A percentile compares a stretch with the other conserved stretches of the same genome.
Conservation (phyloP, 805 yeast genomes). For the Candida gorgasii region DNA sequence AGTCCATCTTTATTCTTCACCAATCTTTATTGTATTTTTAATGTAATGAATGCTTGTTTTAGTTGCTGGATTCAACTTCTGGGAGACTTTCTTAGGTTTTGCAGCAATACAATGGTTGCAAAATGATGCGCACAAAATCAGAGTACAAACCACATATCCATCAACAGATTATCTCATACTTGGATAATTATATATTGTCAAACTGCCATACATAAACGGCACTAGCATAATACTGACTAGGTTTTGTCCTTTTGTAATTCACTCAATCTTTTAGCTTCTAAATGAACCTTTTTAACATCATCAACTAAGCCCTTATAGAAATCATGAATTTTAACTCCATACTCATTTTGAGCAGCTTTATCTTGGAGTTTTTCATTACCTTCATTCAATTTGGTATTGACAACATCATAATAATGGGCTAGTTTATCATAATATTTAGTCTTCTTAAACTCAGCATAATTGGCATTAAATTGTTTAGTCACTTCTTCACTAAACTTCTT, state of each 20-base stretch:
- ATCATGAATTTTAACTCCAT: conserved; percentile 60
- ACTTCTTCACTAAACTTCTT: conserved; percentile 7
- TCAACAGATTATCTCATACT: no score
- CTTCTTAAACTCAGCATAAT: conserved; percentile 9
- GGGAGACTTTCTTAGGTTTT: not conserved
- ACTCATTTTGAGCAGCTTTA: conserved; percentile 42
- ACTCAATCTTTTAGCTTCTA: conserved; percentile 72
- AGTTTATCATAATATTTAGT: conserved; percentile 30
- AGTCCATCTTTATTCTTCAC: no score
- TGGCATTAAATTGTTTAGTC: conserved; percentile 1
- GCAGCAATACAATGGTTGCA: not conserved
- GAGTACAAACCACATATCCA: no score
- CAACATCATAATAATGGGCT: conserved; percentile 48
- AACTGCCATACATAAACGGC: no score
- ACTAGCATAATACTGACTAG: not conserved
- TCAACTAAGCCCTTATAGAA: conserved; percentile 58
- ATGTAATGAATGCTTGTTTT: no score
- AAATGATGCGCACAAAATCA: not conserved
- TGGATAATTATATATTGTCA: no score
- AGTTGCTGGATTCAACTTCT: no score
- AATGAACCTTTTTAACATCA: conserved; percentile 65
- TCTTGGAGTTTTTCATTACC: conserved; percentile 6
- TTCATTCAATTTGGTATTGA: conserved; percentile 10
- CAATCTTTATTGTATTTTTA: no score
- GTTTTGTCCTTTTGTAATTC: conserved; percentile 47